Base-by-base conservation (phyloP, 73 alveolate genomes). In the Effrenium voratum region DNA sequence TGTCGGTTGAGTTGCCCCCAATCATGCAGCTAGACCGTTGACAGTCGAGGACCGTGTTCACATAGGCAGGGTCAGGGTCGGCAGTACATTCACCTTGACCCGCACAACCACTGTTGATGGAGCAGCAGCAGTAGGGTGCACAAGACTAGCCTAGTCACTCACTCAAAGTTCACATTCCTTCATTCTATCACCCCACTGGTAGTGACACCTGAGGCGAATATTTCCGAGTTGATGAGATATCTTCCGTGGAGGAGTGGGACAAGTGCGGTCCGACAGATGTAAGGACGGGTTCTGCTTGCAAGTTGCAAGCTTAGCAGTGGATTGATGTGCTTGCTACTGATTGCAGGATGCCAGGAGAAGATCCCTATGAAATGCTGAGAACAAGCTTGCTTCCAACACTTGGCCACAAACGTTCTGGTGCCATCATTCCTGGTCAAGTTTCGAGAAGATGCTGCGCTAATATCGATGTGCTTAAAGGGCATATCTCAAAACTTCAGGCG, bases 381-480 rank as follows among this genome's bases (percentile, higher is more conserved):
- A 87, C 59, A 83, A 87, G 95, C 28, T 45, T 87, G 46, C 95
- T 87, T 22, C 95, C 95, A 87, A 60, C 95, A 8, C 84, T 87
- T 44, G 83, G 95, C 28, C 84, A 76, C 43, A 44, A 87, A 22
- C 95, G 95, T 28, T 59, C 84, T 41, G 95, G 95, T 10, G 95
- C 85, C 22, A 84, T 87, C 41, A 87, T 87, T 47, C 95, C 95
- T 87, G 95, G 95, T 10, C 50, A 87, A 5, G 95, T 87, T 47
- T 50, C 84, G 72, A 70, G 46, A 66, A 43, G 40, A 24, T 32
- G 44, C 34, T 79, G 90, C 44, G 68, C 90, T 45, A 79, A 40
- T 38, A 45, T 79, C 60, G 90, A 79, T 46, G 90, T 0, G 28
- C 26, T 79, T 43, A 79, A 79, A 79, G 47, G 45, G 1, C 90